phyloP scores from a whole-genome alignment of 352 stramenopile species.

The Pilasporangium apinafurcum region DNA sequence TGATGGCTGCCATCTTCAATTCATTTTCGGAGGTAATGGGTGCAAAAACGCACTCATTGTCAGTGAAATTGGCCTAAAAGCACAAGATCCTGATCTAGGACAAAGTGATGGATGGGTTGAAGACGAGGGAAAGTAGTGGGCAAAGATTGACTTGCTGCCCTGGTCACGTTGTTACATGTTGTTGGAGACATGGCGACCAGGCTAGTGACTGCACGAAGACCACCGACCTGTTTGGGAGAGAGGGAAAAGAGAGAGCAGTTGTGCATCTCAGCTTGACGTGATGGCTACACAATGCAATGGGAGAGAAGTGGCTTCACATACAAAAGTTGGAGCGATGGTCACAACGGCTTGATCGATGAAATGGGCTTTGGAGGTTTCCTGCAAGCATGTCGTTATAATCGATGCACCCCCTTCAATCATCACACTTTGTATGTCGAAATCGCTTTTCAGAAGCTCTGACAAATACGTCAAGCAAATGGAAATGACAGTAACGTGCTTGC shows the following conservation, averaged over 20 bases:
- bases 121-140: conserved; percentile 24
- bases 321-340: conserved; percentile 77
- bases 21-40: no score
- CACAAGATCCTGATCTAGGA: conserved; percentile 38
- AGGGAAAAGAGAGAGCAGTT: neutral
- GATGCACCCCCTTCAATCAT: conserved; percentile 82
- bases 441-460: conserved; percentile 22
- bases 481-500: neutral
- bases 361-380: conserved; percentile 19
- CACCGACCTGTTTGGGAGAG: conserved; percentile 37
- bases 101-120: conserved; percentile 16
- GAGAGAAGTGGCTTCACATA: conserved; percentile 25
- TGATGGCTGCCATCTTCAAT: no score
- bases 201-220: conserved; percentile 32
- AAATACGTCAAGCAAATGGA: neutral
- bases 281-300: neutral
- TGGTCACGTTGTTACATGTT: no score
- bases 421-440: conserved; percentile 43
- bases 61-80: conserved; percentile 24
- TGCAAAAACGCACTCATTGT: no score
- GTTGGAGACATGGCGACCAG: conserved; percentile 19
- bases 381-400: conserved; percentile 70
- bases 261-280: neutral
- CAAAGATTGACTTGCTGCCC: no score
- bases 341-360: conserved; percentile 67